Conservation (phyloP, 148 eudicot species). For the Nepenthes gracilis region DNA sequence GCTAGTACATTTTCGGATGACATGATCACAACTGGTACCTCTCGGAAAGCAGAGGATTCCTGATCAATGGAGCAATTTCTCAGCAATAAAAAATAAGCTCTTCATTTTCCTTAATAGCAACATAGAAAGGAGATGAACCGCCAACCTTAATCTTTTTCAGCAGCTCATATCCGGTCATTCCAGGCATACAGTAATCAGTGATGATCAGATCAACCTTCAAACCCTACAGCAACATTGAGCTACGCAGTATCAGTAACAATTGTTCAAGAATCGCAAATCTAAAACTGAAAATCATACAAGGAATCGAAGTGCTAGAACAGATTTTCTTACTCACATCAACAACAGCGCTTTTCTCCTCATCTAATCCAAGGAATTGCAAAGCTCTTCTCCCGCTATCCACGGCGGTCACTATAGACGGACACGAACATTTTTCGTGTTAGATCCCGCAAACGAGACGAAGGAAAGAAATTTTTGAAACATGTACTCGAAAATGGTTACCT, state of each 20-base stretch:
- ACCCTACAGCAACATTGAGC: constrained; percentile 35
- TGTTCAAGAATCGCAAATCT: not conserved
- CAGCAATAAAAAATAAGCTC: no score
- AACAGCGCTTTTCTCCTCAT: constrained; percentile 30
- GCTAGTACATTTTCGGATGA: constrained; percentile 13
- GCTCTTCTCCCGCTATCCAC: constrained; percentile 89
- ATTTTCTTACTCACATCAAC: constrained; percentile 25
- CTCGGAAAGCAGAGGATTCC: constrained; percentile 10
- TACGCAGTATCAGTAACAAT: not conserved
- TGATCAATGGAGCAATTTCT: not conserved
- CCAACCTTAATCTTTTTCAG: constrained; percentile 24
- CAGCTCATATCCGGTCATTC: constrained; percentile 88
- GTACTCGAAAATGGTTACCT: constrained; percentile 25
- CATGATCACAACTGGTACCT: constrained; percentile 14
- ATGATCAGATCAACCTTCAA: constrained; percentile 79
- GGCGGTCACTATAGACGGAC: constrained; percentile 42
- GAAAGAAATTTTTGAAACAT: constrained; percentile 4
- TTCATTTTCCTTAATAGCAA: no score
- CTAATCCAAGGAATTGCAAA: constrained; percentile 59
- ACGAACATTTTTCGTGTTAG: not conserved
- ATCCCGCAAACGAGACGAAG: not conserved
- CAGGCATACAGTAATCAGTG: constrained; percentile 95
- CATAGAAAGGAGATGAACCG: no score
- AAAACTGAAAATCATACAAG: not conserved
- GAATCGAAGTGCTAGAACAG: not conserved